These are phyloP conservation scores for Dalbergia cochinchinensis DNA, from an alignment of 306 rosid species.

Conservation along the genomic window DNA sequence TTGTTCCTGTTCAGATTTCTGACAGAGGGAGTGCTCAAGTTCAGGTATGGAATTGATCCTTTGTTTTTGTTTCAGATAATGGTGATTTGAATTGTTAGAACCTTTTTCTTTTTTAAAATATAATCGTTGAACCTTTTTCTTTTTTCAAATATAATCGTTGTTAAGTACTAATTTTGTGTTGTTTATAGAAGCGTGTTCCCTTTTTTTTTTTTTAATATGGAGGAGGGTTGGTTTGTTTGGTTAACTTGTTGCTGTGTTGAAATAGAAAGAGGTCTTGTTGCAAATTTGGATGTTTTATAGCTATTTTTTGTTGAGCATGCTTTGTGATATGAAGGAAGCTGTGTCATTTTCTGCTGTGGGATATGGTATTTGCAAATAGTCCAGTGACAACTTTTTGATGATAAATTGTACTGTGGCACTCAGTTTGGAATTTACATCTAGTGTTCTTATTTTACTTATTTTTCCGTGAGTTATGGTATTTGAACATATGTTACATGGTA, in stretches of 20 bases:
- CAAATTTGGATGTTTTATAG: slow-evolving; percentile 26
- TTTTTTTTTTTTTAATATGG: neutral
- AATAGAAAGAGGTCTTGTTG: slow-evolving; percentile 24
- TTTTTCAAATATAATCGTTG: neutral
- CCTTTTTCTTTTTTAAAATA: too few relatives aligned
- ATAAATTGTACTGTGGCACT: neutral
- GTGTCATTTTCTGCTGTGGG: slow-evolving; percentile 2
- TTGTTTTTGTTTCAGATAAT: neutral
- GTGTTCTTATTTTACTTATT: slow-evolving; percentile 12
- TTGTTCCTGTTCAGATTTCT: slow-evolving; percentile 67
- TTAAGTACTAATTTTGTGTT: slow-evolving; percentile 29
- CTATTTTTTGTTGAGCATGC: slow-evolving; percentile 9
- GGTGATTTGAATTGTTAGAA: neutral
- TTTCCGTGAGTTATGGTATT: too few relatives aligned
- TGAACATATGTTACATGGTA: too few relatives aligned
- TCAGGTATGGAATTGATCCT: slow-evolving; percentile 59
- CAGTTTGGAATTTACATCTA: neutral
- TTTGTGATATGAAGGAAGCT: slow-evolving; percentile 25
- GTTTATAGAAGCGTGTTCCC: neutral
- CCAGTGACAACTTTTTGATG: slow-evolving; percentile 13
- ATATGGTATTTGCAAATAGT: neutral
- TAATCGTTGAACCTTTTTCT: too few relatives aligned
- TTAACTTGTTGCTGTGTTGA: slow-evolving; percentile 36
- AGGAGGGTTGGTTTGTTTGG: slow-evolving; percentile 7
- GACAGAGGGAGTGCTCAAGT: slow-evolving; percentile 78